Conservation (phyloP, 148 eudicot species). For the Simmondsia chinensis region DNA sequence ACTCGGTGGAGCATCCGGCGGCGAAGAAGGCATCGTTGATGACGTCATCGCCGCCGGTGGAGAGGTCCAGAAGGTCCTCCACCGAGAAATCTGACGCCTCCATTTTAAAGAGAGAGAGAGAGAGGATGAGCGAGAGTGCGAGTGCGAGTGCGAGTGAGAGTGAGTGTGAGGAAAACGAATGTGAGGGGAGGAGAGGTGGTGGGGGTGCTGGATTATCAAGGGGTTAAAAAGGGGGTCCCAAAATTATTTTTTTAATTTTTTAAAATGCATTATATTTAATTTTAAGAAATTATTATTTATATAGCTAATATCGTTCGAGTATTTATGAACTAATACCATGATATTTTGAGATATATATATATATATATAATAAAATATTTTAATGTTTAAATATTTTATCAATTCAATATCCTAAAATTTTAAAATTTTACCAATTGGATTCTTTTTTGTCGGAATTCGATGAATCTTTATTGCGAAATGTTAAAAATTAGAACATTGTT, state of each 20-base stretch:
- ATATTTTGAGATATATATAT: too few species aligned
- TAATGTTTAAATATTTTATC: too few species aligned
- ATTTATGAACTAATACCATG: too few species aligned
- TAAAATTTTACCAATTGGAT: too few species aligned
- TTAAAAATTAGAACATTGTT: too few species aligned
- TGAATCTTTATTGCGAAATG: too few species aligned
- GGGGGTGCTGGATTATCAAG: slow-evolving; percentile 30
- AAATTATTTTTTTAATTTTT: not conserved
- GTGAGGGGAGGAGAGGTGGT: slow-evolving; percentile 13
- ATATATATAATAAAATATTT: too few species aligned
- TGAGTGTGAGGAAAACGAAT: slow-evolving; percentile 14
- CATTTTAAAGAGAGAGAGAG: slow-evolving; percentile 22
- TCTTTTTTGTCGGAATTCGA: too few species aligned
- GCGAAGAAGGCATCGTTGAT: slow-evolving; percentile 50
- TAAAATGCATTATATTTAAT: too few species aligned
- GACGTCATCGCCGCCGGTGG: slow-evolving; percentile 76
- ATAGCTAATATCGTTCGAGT: too few species aligned
- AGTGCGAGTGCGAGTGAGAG: not conserved
- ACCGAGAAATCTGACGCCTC: slow-evolving; percentile 42
- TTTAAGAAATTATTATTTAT: too few species aligned
- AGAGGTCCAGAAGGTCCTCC: slow-evolving; percentile 66
- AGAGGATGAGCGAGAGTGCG: slow-evolving; percentile 3
- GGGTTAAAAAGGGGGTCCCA: slow-evolving; percentile 29
- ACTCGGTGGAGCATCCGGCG: slow-evolving; percentile 44
- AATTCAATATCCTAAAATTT: too few species aligned